Conservation (phyloP, 148 eudicot genomes). For the Cornus florida region DNA sequence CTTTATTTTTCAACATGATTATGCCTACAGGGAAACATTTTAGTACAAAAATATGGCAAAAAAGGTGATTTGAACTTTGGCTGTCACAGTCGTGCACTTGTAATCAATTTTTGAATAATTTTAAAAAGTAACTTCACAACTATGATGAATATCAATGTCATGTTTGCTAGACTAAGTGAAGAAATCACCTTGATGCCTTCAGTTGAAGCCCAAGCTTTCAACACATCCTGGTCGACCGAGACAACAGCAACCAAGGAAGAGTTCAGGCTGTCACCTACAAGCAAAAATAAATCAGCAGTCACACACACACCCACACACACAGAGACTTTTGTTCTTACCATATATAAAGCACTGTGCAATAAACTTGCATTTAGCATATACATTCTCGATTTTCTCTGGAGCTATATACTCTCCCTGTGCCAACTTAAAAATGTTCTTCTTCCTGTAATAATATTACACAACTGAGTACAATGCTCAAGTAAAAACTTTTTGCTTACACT, state of each 20-base stretch:
- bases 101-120: neutral
- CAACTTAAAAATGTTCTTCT: constrained; percentile 92
- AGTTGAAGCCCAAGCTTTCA: constrained; percentile 70
- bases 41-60: neutral
- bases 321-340: constrained; percentile 42
- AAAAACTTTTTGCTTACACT: neutral
- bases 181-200: constrained; percentile 69
- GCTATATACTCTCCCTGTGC: constrained; percentile 99
- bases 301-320: neutral
- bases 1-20: too few relatives aligned
- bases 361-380: constrained; percentile 95
- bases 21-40: too few relatives aligned
- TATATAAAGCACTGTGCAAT: constrained; percentile 81
- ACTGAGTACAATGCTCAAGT: neutral
- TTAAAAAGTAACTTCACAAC: neutral
- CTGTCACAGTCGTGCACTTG: neutral
- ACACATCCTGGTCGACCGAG: constrained; percentile 66
- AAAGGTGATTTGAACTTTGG: neutral
- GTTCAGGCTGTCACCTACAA: constrained; percentile 86
- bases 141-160: neutral
- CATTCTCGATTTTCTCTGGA: constrained; percentile 97
- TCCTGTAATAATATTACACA: constrained; percentile 47
- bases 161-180: neutral
- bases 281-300: constrained; percentile 11
- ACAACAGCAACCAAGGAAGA: constrained; percentile 77